Conservation (phyloP, 108 stramenopile genomes). For the Pseudonitzschia pungens region DNA sequence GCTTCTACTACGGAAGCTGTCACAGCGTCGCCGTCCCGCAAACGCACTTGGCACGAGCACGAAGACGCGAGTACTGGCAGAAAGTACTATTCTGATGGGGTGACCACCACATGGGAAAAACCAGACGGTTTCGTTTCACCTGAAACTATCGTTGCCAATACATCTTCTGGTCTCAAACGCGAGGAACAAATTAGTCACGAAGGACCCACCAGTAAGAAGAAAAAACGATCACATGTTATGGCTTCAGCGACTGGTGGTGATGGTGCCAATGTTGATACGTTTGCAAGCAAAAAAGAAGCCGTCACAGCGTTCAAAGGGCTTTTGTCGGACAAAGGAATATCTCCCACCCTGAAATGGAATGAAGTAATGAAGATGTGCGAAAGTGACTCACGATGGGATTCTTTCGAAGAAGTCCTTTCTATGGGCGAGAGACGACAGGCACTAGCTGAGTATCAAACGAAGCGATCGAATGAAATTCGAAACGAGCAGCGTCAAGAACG, state of each 20-base stretch:
- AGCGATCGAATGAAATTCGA: constrained; percentile 77
- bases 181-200: constrained; percentile 9
- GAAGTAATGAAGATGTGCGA: constrained; percentile 70
- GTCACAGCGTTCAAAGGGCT: constrained; percentile 81
- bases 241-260: constrained; percentile 16
- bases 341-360: constrained; percentile 69
- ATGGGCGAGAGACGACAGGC: constrained; percentile 83
- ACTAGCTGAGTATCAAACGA: constrained; percentile 86
- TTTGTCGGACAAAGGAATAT: constrained; percentile 68
- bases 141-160: constrained; percentile 18
- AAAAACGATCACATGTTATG: constrained; percentile 18
- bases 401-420: constrained; percentile 45
- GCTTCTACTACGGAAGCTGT: constrained; percentile 14
- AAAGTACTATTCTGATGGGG: constrained; percentile 82
- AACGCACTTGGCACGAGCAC: constrained; percentile 65
- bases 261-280: constrained; percentile 28
- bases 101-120: constrained; percentile 75
- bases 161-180: constrained; percentile 8
- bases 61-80: constrained; percentile 64
- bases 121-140: constrained; percentile 45
- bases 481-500: constrained; percentile 73
- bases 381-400: constrained; percentile 68
- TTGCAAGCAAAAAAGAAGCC: constrained; percentile 71
- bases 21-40: constrained; percentile 12
- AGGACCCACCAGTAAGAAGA: constrained; percentile 38